Evolutionary conservation across 1,284 basidiomycete genomes (phyloP).

Genomic region (Athelia sp.): DNA sequence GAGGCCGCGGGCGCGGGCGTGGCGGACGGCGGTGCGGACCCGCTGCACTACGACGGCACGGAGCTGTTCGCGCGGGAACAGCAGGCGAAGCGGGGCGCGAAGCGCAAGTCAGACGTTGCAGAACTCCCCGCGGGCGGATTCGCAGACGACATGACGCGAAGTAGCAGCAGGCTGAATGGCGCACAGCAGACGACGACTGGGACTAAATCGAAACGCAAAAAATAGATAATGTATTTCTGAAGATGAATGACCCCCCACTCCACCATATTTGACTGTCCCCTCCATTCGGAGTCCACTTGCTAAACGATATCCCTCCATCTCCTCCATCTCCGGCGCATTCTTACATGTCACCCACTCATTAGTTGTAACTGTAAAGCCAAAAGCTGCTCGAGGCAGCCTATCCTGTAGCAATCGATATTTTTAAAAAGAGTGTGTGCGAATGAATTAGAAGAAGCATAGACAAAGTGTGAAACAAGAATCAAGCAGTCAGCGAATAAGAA

Average conservation of each 20-base stretch:
- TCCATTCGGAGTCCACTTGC: no score
- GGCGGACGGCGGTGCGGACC: not conserved
- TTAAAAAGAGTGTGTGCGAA: not conserved
- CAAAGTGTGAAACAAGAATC: no score
- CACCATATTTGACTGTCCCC: no score
- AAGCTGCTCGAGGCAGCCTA: no score
- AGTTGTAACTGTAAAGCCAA: no score
- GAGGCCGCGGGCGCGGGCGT: conserved; percentile 21
- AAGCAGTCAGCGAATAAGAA: not conserved
- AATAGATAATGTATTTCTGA: not conserved
- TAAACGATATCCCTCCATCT: no score
- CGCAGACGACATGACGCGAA: not conserved
- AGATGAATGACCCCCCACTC: no score
- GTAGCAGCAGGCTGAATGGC: not conserved
- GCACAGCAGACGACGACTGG: not conserved
- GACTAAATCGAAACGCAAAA: conserved; percentile 9
- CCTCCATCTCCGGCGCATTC: no score
- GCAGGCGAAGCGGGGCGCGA: conserved; percentile 4
- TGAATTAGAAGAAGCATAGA: not conserved
- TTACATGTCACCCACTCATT: no score
- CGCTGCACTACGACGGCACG: not conserved
- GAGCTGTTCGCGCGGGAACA: not conserved
- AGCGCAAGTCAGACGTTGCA: conserved; percentile 10
- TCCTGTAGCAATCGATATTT: no score
- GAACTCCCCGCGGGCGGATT: not conserved